phyloP scores from a whole-genome alignment of 73 alveolate genomes.

The Paramecium octaurelia region DNA sequence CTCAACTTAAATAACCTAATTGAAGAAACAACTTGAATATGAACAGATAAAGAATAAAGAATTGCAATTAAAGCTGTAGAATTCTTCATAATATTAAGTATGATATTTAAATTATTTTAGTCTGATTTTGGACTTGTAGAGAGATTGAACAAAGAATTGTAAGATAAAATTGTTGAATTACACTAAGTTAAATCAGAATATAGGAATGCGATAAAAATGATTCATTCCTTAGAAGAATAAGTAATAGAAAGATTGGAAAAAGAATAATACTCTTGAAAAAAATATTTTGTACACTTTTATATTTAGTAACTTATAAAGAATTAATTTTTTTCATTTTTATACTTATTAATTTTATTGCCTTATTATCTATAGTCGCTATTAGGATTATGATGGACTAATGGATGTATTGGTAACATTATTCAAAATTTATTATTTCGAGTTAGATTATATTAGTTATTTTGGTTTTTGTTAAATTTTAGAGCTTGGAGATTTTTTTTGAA shows the following conservation, averaged over 20 bases:
- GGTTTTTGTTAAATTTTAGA: neutral
- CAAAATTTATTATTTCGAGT: constrained; percentile 4
- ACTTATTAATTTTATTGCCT: neutral
- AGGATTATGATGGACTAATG: neutral
- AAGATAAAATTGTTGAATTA: constrained; percentile 16
- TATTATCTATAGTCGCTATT: neutral
- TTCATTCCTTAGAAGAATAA: neutral
- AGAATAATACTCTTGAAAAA: neutral
- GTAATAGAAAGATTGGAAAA: neutral
- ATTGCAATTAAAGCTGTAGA: neutral
- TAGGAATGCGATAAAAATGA: neutral
- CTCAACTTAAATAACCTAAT: neutral
- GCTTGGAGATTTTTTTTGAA: neutral
- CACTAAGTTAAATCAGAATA: neutral
- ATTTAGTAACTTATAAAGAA: neutral
- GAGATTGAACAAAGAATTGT: constrained; percentile 11
- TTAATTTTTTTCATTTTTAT: neutral
- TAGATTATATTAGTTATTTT: neutral
- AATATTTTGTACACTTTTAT: neutral
- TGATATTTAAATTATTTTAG: neutral
- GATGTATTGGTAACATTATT: constrained; percentile 23
- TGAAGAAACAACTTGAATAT: neutral
- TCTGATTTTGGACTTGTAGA: constrained; percentile 2
- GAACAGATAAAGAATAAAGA: neutral
- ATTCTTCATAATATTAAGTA: neutral